Base-by-base conservation (phyloP, 306 rosid genomes). In the Vicia faba region DNA sequence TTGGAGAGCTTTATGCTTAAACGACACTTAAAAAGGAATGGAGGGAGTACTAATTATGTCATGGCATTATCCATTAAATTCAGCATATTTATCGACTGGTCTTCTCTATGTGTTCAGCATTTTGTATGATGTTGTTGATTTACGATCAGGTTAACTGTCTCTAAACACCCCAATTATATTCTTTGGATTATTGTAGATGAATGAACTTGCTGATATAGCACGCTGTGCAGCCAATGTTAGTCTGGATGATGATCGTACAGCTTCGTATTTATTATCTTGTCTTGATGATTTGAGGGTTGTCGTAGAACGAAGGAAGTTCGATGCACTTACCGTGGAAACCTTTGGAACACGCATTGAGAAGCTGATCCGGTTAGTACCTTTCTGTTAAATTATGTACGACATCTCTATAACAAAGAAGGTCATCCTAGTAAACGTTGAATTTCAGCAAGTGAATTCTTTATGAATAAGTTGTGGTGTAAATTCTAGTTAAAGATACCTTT, bases 311-410 rank as follows among this genome's bases (percentile, higher is more conserved):
- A 85, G 97, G 85, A 93, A 90, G 80, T 86, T 85, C 55, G 86
- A 86, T 69, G 90, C 97, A 36, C 92, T 88, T 63, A 90, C 92
- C 0, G 99, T 93, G 69, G 95, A 82, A 66, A 93, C 97, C 43
- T 90, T 90, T 85, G 99, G 97, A 74, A 80, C 97, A 33, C 96
- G 97, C 70, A 86, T 90, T 45, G 99, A 93, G 83, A 93, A 93
- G 79, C 70, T 93, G 70, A 93, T 93, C 63, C 83, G 95, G 99
- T 88, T 51, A 68, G 92, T 84, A 67, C 50, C 36, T 68, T 56
- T 61, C 69, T 74, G 36, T 31, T 64, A n/a, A 63, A 19, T 49
- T 54, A 44, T 76, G 55, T 56, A 26, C 15, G 26, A 2, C 44
- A 33, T 44, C 57, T 53, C 45, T 70, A 29, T 46, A 26, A 57